phyloP scores from a whole-genome alignment of 352 stramenopile genomes.

The Blastocystis sp. region DNA sequence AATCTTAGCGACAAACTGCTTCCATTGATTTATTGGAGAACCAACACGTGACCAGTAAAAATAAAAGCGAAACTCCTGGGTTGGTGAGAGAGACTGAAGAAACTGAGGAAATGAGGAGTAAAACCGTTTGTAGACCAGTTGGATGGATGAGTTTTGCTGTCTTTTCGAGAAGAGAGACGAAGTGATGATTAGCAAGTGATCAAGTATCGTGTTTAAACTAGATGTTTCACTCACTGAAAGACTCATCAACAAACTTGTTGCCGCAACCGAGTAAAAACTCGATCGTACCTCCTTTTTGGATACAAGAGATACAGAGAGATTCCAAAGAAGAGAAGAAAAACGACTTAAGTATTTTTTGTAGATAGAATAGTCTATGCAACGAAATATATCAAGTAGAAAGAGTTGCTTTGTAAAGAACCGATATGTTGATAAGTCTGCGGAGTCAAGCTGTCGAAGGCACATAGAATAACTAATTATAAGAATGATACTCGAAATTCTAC shows the following conservation, averaged over 20 bases:
- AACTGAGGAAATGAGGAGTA: background rate
- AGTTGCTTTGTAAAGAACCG: background rate
- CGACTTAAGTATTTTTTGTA: constrained; percentile 10
- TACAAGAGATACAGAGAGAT: background rate
- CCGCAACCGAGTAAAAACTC: background rate
- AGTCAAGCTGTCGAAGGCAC: background rate
- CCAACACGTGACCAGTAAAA: background rate
- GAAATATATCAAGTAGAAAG: background rate
- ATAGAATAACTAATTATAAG: background rate
- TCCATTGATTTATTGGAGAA: background rate
- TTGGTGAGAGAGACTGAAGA: background rate
- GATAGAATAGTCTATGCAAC: background rate
- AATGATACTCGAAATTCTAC: background rate
- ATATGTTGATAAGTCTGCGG: background rate
- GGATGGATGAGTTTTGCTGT: background rate
- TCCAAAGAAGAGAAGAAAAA: constrained; percentile 32
- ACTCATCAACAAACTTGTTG: background rate
- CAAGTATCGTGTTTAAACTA: background rate
- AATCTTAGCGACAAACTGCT: background rate
- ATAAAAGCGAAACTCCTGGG: background rate
- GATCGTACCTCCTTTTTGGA: background rate
- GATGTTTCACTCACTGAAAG: background rate
- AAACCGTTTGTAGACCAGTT: background rate
- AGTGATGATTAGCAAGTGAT: background rate
- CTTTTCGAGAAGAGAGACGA: background rate